These are phyloP conservation scores for Puccinia novopanici DNA, from an alignment of 1,284 basidiomycete genomes.

Conservation along the genomic window DNA sequence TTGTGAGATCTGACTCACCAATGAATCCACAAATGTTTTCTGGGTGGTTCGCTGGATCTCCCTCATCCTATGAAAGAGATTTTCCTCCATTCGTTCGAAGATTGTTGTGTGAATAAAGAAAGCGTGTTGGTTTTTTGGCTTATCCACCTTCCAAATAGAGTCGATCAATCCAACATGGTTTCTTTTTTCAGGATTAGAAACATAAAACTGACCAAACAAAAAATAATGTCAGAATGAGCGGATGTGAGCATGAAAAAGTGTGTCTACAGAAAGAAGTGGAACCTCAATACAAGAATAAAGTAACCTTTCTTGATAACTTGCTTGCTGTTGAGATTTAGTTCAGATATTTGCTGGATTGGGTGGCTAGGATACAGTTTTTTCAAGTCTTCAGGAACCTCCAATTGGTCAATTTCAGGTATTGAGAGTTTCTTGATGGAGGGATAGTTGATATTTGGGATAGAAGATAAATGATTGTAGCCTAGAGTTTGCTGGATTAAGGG, in stretches of 20 bases:
- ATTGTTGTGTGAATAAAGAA: not conserved
- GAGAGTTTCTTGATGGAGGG: not conserved
- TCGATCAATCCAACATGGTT: not conserved
- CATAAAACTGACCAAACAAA: not conserved
- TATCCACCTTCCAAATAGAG: not conserved
- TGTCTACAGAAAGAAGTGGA: not conserved
- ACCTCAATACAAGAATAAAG: not conserved
- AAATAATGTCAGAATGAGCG: not conserved
- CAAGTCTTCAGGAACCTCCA: constrained; percentile 6
- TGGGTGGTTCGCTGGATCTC: not conserved
- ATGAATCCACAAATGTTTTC: not conserved
- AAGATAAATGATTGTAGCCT: not conserved
- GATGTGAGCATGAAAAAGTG: not conserved
- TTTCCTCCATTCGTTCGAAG: not conserved
- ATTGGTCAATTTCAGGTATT: not conserved
- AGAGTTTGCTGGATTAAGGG: not conserved
- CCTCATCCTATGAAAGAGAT: not conserved
- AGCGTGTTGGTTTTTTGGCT: not conserved
- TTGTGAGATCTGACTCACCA: not conserved
- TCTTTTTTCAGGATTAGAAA: not conserved
- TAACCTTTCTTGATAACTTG: not conserved
- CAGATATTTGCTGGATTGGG: not conserved
- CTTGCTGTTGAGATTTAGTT: not conserved
- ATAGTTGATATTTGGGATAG: not conserved
- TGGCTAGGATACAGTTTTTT: not conserved